Evolutionary conservation across 306 rosid genomes (phyloP).

Genomic region (Pyrus communis): DNA sequence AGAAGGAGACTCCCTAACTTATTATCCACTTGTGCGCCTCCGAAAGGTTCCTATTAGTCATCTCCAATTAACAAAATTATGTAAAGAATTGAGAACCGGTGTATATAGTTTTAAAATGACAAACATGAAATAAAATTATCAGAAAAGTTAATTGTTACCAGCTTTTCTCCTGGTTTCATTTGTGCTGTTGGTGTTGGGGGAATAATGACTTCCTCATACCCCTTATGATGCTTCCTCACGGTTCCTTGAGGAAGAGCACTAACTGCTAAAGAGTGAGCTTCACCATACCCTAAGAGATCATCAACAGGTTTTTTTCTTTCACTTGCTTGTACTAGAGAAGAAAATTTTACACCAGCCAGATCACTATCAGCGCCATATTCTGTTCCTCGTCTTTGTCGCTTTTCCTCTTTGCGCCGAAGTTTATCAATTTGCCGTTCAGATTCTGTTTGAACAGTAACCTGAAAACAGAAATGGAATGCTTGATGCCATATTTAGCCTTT

Average conservation of each 20-base stretch:
- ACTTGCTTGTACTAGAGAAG: constrained; percentile 84
- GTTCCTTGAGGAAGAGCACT: constrained; percentile 99
- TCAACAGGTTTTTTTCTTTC: constrained; percentile 63
- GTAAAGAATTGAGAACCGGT: background rate
- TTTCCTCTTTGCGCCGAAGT: constrained; percentile 97
- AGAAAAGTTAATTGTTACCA: constrained; percentile 44
- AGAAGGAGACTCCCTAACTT: background rate
- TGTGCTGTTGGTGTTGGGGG: constrained; percentile 81
- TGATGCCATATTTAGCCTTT: constrained; percentile 4
- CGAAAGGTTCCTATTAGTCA: background rate
- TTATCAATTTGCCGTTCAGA: constrained; percentile 83
- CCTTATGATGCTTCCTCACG: constrained; percentile 59
- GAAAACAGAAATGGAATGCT: constrained; percentile 8
- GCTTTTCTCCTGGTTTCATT: constrained; percentile 96
- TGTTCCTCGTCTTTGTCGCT: constrained; percentile 63
- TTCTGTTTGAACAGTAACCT: constrained; percentile 95
- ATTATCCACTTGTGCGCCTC: background rate
- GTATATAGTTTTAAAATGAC: constrained; percentile 1
- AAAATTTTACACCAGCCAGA: constrained; percentile 57
- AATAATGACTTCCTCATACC: constrained; percentile 85
- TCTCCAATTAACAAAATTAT: background rate
- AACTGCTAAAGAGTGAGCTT: constrained; percentile 46
- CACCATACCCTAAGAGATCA: constrained; percentile 68
- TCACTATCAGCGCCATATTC: constrained; percentile 62
- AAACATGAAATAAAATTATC: constrained; percentile 16